Evolutionary conservation across 2,329 filamentous ascomycete species (phyloP).

Genomic region (Phialophora verrucosa): DNA sequence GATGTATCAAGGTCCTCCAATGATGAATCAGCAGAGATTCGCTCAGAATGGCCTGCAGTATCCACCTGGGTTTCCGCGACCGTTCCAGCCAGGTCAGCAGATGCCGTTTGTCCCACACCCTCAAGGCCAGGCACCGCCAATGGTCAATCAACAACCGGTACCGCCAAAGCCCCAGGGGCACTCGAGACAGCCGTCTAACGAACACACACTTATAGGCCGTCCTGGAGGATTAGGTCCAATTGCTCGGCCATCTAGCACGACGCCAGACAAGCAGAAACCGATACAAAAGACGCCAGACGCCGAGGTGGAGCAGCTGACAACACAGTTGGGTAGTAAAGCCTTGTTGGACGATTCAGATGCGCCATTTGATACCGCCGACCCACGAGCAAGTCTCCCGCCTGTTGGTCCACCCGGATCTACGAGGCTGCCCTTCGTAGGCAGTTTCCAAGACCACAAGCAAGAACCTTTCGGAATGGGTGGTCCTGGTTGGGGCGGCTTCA

Average conservation of each 20-base stretch:
- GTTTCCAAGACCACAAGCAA: constrained; percentile 37
- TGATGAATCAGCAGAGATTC: constrained; percentile 61
- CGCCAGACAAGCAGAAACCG: constrained; percentile 56
- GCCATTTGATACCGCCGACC: constrained; percentile 56
- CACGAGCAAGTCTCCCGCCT: constrained; percentile 47
- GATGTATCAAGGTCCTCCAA: constrained; percentile 57
- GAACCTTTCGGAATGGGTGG: constrained; percentile 35
- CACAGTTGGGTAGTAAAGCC: constrained; percentile 88
- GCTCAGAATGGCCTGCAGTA: constrained; percentile 58
- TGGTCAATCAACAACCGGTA: constrained; percentile 43
- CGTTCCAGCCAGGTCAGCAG: constrained; percentile 62
- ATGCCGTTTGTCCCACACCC: constrained; percentile 52
- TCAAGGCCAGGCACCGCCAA: constrained; percentile 44
- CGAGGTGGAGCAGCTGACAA: constrained; percentile 73
- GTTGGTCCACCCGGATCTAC: constrained; percentile 62
- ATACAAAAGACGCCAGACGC: constrained; percentile 52
- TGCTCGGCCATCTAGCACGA: constrained; percentile 78
- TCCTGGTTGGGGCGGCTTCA: constrained; percentile 37
- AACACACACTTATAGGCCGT: constrained; percentile 76
- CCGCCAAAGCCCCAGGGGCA: constrained; percentile 61
- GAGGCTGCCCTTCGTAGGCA: constrained; percentile 45
- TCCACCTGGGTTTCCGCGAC: constrained; percentile 67
- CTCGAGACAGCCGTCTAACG: constrained; percentile 74
- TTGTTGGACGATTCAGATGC: constrained; percentile 77
- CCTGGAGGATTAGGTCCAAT: constrained; percentile 72